Base-by-base conservation (phyloP, 495 filamentous ascomycete species). In the Aspergillus haitiensis region DNA sequence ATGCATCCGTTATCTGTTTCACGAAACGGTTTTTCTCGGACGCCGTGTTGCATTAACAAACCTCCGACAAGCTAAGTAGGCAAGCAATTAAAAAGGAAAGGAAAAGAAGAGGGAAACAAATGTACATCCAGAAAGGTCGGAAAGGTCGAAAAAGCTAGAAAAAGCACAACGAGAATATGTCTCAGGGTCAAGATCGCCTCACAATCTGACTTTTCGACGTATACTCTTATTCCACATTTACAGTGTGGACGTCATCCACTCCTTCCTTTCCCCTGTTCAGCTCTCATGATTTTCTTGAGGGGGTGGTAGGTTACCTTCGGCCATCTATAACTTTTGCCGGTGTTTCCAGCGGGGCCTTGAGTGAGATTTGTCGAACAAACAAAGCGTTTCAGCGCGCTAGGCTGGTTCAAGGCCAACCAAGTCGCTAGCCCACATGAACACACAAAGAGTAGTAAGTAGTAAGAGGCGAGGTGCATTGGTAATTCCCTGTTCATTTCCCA, bases 1-100 rank as follows among this genome's bases (percentile, higher is more conserved):
- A 61, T 68, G 65, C 63, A 60, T 65, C 52, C 37, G 49, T 39
- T 54, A 55, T 62, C 61, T 44, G 66, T 69, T 62, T 51, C 66
- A 69, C 66, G 58, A 66, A 65, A 66, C 66, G 63, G 66, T 61
- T 56, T 53, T 63, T 53, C 54, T 55, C 65, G 62, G 60, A 65
- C 58, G 62, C 60, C 60, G 60, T 64, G 62, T 59, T 63, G 57
- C 62, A 53, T 58, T 58, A 65, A 65, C 65, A 65, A 65, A 63
- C 62, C 59, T 68, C 62, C 62, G 65, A 61, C 58, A 49, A 63
- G 59, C 57, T 34, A 46, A 58, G 50, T 67, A 8, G 12, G 15
- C 16, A 21, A 7, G 44, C 44, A 16, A 27, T 27, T 27, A 27
- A 27, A 27, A 27, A 27, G 21, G 21, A 27, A 27, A 3, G 21